These are phyloP conservation scores for Hsuehochloa calcarea DNA, from an alignment of 176 grass and related monocot species.

Conservation along the genomic window DNA sequence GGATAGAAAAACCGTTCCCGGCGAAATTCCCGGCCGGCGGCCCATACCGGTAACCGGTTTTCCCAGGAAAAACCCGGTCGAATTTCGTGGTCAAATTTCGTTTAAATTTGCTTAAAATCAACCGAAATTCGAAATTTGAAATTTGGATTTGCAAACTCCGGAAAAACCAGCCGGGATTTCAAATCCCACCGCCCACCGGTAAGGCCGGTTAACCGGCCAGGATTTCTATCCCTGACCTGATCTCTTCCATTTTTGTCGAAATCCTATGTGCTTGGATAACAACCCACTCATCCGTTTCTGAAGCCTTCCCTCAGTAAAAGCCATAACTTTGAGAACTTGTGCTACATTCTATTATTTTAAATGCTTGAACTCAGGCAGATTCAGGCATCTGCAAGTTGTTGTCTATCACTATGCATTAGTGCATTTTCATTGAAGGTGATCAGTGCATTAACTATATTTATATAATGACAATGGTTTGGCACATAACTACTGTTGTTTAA, in stretches of 20 bases:
- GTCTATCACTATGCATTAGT: neutral
- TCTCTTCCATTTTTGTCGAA: neutral
- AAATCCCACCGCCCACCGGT: too few relatives aligned
- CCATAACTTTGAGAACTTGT: neutral
- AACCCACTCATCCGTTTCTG: neutral
- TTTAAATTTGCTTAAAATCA: too few relatives aligned
- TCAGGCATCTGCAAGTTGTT: neutral
- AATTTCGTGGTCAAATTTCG: too few relatives aligned
- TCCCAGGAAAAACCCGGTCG: too few relatives aligned
- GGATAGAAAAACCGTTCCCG: too few relatives aligned
- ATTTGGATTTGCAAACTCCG: too few relatives aligned
- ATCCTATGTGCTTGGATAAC: neutral
- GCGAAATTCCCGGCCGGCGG: too few relatives aligned
- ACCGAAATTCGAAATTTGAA: too few relatives aligned
- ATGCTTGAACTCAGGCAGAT: neutral
- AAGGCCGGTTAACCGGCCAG: too few relatives aligned
- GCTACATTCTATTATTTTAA: neutral
- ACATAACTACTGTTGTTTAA: constrained; percentile 19
- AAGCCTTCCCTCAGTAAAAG: neutral
- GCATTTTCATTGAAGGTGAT: neutral
- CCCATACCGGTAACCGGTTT: too few relatives aligned
- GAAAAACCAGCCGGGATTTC: too few relatives aligned
- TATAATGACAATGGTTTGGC: neutral
- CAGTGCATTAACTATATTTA: neutral
- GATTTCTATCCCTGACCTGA: too few relatives aligned